Evolutionary conservation across 2,329 filamentous ascomycete species (phyloP).

Genomic region (Aspergillus luchuensis): DNA sequence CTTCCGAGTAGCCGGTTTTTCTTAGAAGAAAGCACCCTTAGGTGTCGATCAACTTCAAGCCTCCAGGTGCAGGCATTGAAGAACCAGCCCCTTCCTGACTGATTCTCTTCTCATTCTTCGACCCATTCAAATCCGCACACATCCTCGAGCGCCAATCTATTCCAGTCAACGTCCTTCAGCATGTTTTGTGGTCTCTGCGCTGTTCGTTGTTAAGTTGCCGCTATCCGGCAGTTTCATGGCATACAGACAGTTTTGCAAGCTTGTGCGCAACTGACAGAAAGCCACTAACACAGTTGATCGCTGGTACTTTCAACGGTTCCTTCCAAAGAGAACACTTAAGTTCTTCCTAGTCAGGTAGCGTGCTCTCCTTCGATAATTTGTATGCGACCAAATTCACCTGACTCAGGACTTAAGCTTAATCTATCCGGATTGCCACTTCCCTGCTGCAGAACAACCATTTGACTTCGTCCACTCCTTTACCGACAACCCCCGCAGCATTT

Average conservation of each 20-base stretch:
- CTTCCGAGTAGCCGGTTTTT: slow-evolving; percentile 6
- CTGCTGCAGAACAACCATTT: not conserved
- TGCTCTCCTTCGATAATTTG: not conserved
- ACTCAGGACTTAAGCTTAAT: slow-evolving; percentile 5
- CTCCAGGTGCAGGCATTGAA: slow-evolving; percentile 20
- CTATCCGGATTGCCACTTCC: not conserved
- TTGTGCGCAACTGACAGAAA: slow-evolving; percentile 18
- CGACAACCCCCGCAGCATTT: slow-evolving; percentile 2
- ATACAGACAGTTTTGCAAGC: slow-evolving; percentile 21
- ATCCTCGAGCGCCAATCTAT: not conserved
- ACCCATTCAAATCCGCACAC: not conserved
- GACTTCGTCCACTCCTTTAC: not conserved
- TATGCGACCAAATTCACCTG: not conserved
- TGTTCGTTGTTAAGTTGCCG: slow-evolving; percentile 25
- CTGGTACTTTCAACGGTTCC: not conserved
- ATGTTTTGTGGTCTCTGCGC: slow-evolving; percentile 23
- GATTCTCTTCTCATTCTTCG: not conserved
- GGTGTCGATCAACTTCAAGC: slow-evolving; percentile 6
- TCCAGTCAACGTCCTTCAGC: slow-evolving; percentile 12
- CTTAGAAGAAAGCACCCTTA: slow-evolving; percentile 3
- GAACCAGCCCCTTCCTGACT: slow-evolving; percentile 16
- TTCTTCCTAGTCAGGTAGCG: not conserved
- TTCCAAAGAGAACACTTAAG: not conserved
- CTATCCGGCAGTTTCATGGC: slow-evolving; percentile 26
- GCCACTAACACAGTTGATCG: slow-evolving; percentile 15